Base-by-base conservation (phyloP, 805 yeast species). In the Pichia sporocuriosa region DNA sequence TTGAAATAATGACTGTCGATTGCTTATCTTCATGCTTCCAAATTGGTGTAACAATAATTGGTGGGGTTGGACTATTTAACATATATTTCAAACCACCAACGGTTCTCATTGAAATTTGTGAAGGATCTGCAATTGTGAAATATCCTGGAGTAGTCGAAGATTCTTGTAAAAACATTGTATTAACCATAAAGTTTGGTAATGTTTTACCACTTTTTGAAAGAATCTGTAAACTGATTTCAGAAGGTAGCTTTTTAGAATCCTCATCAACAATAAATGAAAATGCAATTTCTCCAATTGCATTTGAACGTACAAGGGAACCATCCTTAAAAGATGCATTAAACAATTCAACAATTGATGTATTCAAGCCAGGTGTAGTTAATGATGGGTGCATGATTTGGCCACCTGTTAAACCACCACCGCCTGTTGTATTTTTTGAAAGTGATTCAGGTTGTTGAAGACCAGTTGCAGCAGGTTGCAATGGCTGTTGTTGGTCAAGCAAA, bases 1-100 rank as follows among this genome's bases (percentile, higher is more conserved):
- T 63, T 16, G 82, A 78, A 43, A 90, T 69, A 65, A 89, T 84
- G 43, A 90, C 82, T 51, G 95, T 81, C 1, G 96, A 80, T 65
- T 88, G 96, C 42, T 72, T 80, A 16, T 73, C 72, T 59, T 89
- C 96, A 57, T 82, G 83, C 56, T 88, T 83, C 97, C 97, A 93
- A 34, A 82, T 76, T 32, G 96, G 96, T 30, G 78, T 70, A 35
- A 90, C 70, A 23, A 75, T 60, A 21, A 90, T 61, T 11, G 97
- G 97, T 9, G 81, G 75, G 13, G 65, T 58, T 44, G 69, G 65
- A 41, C 68, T 65, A 32, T 71, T 70, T 37, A 75, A 56, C 57
- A 81, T 69, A 57, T 89, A 90, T 58, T 85, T 85, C 51, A 89
- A 64, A 0, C 89, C 95, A 22, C 94, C 94, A 28, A 84, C 67